Evolutionary conservation across 2,329 filamentous ascomycete species (phyloP).

Genomic region (Orbilia oligospora): DNA sequence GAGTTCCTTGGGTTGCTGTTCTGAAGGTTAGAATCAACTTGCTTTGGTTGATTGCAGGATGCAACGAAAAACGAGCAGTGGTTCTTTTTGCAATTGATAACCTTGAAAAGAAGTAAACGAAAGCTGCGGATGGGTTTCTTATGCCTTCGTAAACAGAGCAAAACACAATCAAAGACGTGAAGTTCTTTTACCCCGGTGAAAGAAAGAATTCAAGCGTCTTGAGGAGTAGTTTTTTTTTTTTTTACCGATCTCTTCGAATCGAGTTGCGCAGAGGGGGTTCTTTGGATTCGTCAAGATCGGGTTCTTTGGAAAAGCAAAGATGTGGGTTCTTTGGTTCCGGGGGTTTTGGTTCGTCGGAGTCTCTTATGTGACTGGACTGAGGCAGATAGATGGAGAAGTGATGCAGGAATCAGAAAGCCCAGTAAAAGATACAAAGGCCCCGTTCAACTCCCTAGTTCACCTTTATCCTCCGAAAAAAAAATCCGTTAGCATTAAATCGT

Average conservation of each 20-base stretch:
- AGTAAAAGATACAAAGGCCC: constrained; percentile 24
- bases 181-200: constrained; percentile 59
- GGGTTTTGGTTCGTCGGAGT: constrained; percentile 45
- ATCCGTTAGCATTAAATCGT: constrained; percentile 60
- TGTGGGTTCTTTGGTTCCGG: constrained; percentile 46
- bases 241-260: constrained; percentile 56
- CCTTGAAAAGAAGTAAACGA: constrained; percentile 33
- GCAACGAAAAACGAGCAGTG: constrained; percentile 36
- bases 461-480: constrained; percentile 51
- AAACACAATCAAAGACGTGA: constrained; percentile 48
- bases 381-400: constrained; percentile 45
- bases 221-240: constrained; percentile 13
- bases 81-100: constrained; percentile 27
- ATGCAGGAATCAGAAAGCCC: constrained; percentile 20
- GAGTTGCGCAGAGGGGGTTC: constrained; percentile 48
- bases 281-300: constrained; percentile 60
- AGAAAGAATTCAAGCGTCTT: constrained; percentile 59
- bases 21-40: constrained; percentile 37
- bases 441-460: constrained; percentile 21
- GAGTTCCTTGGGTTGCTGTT: constrained; percentile 19
- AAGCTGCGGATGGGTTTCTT: constrained; percentile 36
- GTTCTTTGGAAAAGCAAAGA: constrained; percentile 43
- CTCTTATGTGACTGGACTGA: constrained; percentile 47
- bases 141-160: constrained; percentile 35
- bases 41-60: constrained; percentile 4